These are phyloP conservation scores for Acanthamoeba castellanii DNA, from an alignment of 208 protist genomes.

Conservation along the genomic window DNA sequence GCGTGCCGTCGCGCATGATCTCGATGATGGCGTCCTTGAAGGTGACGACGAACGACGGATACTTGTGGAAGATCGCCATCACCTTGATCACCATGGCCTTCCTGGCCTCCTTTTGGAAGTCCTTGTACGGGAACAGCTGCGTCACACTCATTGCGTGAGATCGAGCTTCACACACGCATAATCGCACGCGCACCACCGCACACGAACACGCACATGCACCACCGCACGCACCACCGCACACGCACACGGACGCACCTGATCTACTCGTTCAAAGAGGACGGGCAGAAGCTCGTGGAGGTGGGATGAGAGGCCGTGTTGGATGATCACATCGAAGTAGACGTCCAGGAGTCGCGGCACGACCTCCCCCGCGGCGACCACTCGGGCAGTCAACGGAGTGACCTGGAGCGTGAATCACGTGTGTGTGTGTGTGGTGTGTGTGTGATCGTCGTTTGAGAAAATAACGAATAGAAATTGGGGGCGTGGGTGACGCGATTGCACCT, in stretches of 20 bases:
- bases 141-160: too few species aligned
- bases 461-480: too few species aligned
- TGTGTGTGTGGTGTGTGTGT: too few species aligned
- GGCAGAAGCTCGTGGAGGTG: slow-evolving; percentile 37
- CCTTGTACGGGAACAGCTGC: slow-evolving; percentile 77
- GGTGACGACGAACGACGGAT: slow-evolving; percentile 60
- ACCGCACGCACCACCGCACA: background rate
- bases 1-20: slow-evolving; percentile 36
- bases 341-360: slow-evolving; percentile 74
- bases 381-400: slow-evolving; percentile 71
- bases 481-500: background rate
- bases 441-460: too few species aligned
- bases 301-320: slow-evolving; percentile 41
- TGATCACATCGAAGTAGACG: slow-evolving; percentile 81
- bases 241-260: background rate
- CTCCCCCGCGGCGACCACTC: slow-evolving; percentile 56
- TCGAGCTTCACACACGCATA: too few species aligned
- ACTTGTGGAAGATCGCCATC: slow-evolving; percentile 69
- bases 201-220: background rate
- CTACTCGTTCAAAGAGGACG: slow-evolving; percentile 24
- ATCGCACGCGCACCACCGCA: background rate
- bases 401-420: background rate
- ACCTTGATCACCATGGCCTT: slow-evolving; percentile 75
- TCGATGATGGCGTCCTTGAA: slow-evolving; percentile 72
- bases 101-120: slow-evolving; percentile 53